Evolutionary conservation across 306 rosid genomes (phyloP), one percentile per base, ranked within the genome.

Genomic region (Quercus robur): DNA sequence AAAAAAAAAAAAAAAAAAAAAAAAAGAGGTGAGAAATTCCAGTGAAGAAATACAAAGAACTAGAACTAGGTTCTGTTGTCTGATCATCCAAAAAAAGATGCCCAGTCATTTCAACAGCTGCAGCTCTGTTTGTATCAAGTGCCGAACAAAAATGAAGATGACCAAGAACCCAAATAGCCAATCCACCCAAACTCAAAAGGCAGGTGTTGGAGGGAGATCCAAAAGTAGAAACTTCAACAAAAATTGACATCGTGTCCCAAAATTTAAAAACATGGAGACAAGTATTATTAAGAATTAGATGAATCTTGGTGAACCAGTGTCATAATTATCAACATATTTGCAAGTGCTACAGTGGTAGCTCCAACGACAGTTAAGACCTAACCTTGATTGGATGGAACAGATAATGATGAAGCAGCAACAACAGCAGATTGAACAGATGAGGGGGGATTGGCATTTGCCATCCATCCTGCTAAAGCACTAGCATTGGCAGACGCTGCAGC

Each of bases 311-410:
- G 35, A 19, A 49, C 13, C 11, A n/a, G 51, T n/a, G 4, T 67
- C 46, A 28, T 64, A 64, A 64, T 67, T 35, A 33, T 31, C 46
- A n/a, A 28, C 51, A 9, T 67, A 67, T n/a, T 67, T 67, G 72
- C 18, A 35, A 67, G 52, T 35, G 57, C 6, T 17, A 17, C 15
- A 13, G 55, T 52, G 35, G 76, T 33, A 30, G 74, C 71, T 66
- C 68, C 57, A 78, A 59, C 35, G 56, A 55, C 70, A 26, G 76
- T 51, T 70, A 81, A 86, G 78, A 33, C 54, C 67, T 75, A 77
- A 90, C 90, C 94, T 88, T 79, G 90, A 84, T 72, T 81, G 41
- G 78, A 81, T 59, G 44, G 82, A 82, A 70, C 82, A 49, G 91
- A 76, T 70, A 86, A 58, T 46, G 84, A 74, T 59, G 91, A 80